Conservation (phyloP, 2,329 filamentous ascomycete genomes). For the Apiospora kogelbergensis region DNA sequence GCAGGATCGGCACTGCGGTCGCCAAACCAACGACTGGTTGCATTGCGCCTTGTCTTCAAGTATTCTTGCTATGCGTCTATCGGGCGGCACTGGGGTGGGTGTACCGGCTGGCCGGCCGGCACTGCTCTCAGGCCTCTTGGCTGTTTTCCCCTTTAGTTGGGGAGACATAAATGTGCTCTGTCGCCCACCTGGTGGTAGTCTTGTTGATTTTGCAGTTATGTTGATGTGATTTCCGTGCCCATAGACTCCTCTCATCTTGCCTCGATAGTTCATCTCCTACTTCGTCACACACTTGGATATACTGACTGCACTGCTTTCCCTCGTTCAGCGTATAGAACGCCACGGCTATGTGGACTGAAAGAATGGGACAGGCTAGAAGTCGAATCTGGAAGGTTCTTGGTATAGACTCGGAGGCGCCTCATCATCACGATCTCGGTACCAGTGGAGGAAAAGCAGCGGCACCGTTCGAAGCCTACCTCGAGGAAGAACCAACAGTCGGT, state of each 20-base stretch:
- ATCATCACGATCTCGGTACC: background rate
- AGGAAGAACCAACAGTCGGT: slow-evolving; percentile 71
- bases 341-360: background rate
- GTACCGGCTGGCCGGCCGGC: background rate
- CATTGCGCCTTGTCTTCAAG: background rate
- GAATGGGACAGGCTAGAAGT: background rate
- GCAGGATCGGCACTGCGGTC: background rate
- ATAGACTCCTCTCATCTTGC: too few relatives aligned
- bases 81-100: background rate
- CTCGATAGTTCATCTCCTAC: background rate
- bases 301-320: background rate
- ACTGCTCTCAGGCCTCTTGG: background rate
- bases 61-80: background rate
- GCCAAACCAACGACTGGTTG: background rate
- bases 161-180: background rate
- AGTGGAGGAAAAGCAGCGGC: background rate
- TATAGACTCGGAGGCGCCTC: background rate
- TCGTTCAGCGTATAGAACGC: background rate
- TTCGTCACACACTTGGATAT: background rate
- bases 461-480: slow-evolving; percentile 72
- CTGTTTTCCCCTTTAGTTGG: background rate
- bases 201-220: too few relatives aligned
- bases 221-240: too few relatives aligned
- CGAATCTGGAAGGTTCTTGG: background rate
- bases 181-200: background rate